Conservation (phyloP, 495 filamentous ascomycete species). For the Lasiosphaeris hirsuta region DNA sequence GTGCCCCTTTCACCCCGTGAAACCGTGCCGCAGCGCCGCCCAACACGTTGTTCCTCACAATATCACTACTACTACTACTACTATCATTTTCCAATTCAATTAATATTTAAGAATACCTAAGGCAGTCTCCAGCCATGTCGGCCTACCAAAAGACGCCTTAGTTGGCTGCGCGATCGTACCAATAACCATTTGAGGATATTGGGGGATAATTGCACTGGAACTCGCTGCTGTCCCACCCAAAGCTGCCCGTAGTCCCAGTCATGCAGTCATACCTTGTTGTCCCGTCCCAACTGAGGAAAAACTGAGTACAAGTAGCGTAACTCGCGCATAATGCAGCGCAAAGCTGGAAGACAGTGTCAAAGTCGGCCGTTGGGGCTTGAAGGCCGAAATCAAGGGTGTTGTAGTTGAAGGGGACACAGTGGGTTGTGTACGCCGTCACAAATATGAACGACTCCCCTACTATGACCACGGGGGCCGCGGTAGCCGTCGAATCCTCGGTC, state of each 20-base stretch:
- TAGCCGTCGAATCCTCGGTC: background rate
- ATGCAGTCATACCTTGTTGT: background rate
- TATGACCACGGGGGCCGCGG: background rate
- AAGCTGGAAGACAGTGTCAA: background rate
- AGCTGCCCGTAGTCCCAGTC: background rate
- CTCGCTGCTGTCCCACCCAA: background rate
- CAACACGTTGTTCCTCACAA: no score
- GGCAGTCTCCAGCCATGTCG: no score
- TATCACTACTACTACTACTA: no score
- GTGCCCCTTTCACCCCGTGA: no score
- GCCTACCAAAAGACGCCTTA: no score
- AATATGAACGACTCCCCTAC: background rate
- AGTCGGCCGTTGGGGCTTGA: background rate
- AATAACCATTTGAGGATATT: background rate
- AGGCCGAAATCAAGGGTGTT: background rate
- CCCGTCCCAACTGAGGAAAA: background rate
- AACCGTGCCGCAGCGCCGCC: no score
- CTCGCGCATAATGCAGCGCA: conserved; percentile 1
- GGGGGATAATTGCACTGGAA: background rate
- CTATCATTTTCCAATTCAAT: no score
- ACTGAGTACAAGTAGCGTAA: conserved; percentile 3
- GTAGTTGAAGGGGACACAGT: conserved; percentile 8
- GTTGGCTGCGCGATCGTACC: background rate
- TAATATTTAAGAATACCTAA: no score
- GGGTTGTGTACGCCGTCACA: background rate